Evolutionary conservation across 371 early-diverging fungal genomes (phyloP).

Genomic region (Conidiobolus incongruus): DNA sequence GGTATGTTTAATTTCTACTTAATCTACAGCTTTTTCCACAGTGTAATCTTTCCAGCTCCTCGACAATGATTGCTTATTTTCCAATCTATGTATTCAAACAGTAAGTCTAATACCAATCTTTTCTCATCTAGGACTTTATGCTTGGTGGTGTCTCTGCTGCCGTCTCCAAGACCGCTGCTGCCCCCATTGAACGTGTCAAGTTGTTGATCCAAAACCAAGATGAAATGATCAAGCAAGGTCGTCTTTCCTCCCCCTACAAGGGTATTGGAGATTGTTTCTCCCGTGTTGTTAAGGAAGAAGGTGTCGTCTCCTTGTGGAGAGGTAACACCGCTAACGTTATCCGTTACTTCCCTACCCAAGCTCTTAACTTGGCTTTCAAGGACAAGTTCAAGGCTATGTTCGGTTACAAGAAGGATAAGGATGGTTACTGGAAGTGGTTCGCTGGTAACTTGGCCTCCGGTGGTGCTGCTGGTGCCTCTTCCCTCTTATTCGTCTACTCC

Average conservation of each 20-base stretch:
- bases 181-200: slow-evolving; percentile 62
- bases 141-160: slow-evolving; percentile 74
- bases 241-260: slow-evolving; percentile 34
- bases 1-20: too few species aligned
- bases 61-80: too few species aligned
- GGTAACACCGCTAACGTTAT: slow-evolving; percentile 54
- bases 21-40: too few species aligned
- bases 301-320: slow-evolving; percentile 32
- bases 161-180: slow-evolving; percentile 80
- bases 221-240: slow-evolving; percentile 38
- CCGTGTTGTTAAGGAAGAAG: too few species aligned
- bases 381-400: slow-evolving; percentile 56
- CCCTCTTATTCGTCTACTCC: slow-evolving; percentile 46
- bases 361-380: slow-evolving; percentile 62
- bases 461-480: slow-evolving; percentile 56
- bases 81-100: too few species aligned
- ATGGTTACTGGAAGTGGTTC: slow-evolving; percentile 47
- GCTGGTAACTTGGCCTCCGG: slow-evolving; percentile 52
- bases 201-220: slow-evolving; percentile 52
- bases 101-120: too few species aligned
- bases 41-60: too few species aligned
- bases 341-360: slow-evolving; percentile 65
- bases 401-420: slow-evolving; percentile 34
- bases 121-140: slow-evolving; percentile 23
- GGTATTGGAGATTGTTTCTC: slow-evolving; percentile 34